These are phyloP conservation scores for Thecamonas trahens DNA, from an alignment of 78 protist genomes.

Conservation along the genomic window DNA sequence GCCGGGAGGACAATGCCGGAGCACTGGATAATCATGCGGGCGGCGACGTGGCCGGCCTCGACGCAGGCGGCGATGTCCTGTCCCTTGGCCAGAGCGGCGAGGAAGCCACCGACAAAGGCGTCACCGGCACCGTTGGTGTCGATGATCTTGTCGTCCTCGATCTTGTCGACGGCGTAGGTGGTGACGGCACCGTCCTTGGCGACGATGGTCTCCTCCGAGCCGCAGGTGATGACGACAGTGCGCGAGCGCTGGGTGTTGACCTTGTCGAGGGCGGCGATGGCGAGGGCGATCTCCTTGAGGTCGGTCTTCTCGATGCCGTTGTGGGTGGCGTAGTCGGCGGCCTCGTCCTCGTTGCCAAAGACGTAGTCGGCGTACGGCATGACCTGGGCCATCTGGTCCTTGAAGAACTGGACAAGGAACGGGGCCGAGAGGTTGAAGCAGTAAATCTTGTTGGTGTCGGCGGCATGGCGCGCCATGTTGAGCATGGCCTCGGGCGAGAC, in stretches of 20 bases:
- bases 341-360: conserved; percentile 93
- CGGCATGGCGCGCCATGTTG: conserved; percentile 69
- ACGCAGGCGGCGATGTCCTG: conserved; percentile 52
- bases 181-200: conserved; percentile 29
- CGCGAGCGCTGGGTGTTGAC: conserved; percentile 53
- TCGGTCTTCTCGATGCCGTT: conserved; percentile 13
- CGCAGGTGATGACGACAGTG: conserved; percentile 92
- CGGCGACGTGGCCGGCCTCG: conserved; percentile 79
- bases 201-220: conserved; percentile 69
- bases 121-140: conserved; percentile 99
- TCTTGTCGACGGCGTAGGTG: conserved; percentile 29
- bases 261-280: conserved; percentile 42
- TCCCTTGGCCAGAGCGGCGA: conserved; percentile 56
- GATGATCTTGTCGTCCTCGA: conserved; percentile 62
- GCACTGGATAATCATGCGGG: conserved; percentile 68
- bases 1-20: too few species aligned
- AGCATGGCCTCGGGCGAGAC: conserved; percentile 65
- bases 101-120: conserved; percentile 95
- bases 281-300: conserved; percentile 59
- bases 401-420: conserved; percentile 84
- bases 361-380: conserved; percentile 81
- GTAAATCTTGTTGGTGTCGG: conserved; percentile 62
- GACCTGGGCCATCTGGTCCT: conserved; percentile 35
- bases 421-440: conserved; percentile 86
- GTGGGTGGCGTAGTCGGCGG: conserved; percentile 34